Base-by-base conservation (phyloP, 345 rosid species). In the Corchorus olitorius region DNA sequence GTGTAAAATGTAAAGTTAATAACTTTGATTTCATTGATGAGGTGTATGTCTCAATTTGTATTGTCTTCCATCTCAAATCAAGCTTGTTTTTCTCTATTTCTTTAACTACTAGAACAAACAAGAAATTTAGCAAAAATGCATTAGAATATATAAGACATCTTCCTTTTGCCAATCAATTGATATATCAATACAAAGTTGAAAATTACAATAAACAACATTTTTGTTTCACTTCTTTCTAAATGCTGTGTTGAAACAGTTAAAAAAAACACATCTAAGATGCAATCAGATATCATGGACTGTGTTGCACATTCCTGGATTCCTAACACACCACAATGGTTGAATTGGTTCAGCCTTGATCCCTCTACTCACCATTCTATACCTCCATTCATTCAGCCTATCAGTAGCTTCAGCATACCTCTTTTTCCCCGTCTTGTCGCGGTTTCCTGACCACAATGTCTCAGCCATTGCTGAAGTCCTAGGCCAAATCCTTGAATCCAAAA, bases 301-400 rank as follows among this genome's bases (percentile, higher is more conserved):
- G 83, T 95, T 89, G 76, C 99, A 95, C 98, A 93, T 91, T 43
- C 96, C 94, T 5, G 91, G 93, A 73, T 95, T 90, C 82, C 76
- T 83, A 46, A 88, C 8, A 66, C 99, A 93, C 96, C 98, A 93
- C 37, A 93, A 92, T 8, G 97, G 98, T 75, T 95, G 98, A 72
- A 93, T 84, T 19, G 97, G 98, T 78, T 95, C 99, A 50, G 98
- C 98, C 2, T 85, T 77, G 34, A 91, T 78, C 55, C 97, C 98
- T 86, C 95, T 87, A 10, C 78, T 78, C 4, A 90, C 98, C 99
- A 93, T 89, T 80, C 96, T 91, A 69, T 89, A 76, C 82, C 98
- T 86, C 99, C 98, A 93, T n/a, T 80, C 90, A 64, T 85, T 89
- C 85, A 93, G 81, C 76, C 98, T 80, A 76, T 94, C 90, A 45